These are phyloP conservation scores for Nyctanthes arbortristis DNA, from an alignment of 257 asterid species.

Conservation along the genomic window DNA sequence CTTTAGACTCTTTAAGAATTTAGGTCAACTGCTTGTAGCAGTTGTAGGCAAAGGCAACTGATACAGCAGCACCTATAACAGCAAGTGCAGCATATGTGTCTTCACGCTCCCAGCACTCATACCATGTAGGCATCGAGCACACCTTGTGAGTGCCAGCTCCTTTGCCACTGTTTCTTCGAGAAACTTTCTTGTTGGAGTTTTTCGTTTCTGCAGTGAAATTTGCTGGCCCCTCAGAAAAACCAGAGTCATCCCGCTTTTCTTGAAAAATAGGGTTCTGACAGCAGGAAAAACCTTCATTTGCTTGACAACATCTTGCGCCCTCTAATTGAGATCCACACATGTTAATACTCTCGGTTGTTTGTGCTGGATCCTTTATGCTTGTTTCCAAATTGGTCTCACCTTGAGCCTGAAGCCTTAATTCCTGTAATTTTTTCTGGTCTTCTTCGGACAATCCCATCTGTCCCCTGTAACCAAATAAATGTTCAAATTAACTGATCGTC, in stretches of 20 bases:
- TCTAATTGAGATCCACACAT: constrained; percentile 48
- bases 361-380: constrained; percentile 33
- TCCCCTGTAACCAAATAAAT: constrained; percentile 59
- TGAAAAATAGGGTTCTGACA: constrained; percentile 56
- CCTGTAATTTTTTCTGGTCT: constrained; percentile 72
- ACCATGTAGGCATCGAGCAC: constrained; percentile 83
- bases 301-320: constrained; percentile 62
- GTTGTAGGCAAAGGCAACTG: constrained; percentile 75
- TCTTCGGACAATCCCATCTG: constrained; percentile 95
- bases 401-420: constrained; percentile 45
- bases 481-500: constrained; percentile 20
- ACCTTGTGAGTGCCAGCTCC: constrained; percentile 55
- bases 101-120: constrained; percentile 90
- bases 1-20: constrained; percentile 15
- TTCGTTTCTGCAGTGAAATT: constrained; percentile 41
- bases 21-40: constrained; percentile 66
- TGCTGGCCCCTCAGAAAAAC: constrained; percentile 21
- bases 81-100: constrained; percentile 91
- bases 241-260: constrained; percentile 34
- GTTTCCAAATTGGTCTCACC: constrained; percentile 42
- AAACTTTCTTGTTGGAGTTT: constrained; percentile 42
- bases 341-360: constrained; percentile 27
- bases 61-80: constrained; percentile 66
- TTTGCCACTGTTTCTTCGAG: constrained; percentile 41
- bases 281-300: constrained; percentile 53